Conservation (phyloP, 1,284 basidiomycete species). For the Ceratobasidium papillatum region DNA sequence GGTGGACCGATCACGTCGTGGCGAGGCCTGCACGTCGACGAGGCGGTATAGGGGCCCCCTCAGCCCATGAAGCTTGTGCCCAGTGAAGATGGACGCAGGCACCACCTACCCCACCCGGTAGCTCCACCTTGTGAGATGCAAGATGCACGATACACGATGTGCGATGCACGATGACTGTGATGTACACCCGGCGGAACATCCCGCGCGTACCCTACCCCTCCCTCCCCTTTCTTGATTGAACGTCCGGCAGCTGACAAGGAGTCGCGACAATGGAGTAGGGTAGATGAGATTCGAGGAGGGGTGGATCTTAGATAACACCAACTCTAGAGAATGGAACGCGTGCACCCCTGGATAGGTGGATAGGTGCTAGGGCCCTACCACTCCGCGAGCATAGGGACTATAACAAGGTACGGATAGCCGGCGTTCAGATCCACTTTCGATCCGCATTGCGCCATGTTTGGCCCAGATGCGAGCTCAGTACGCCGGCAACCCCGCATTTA, state of each 20-base stretch:
- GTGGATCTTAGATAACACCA: not conserved
- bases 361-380: not conserved
- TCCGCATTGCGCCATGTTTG: not conserved
- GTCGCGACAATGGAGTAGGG: not conserved
- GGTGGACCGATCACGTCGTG: not conserved
- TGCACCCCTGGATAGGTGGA: not conserved
- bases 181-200: conserved; percentile 2
- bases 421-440: conserved; percentile 13
- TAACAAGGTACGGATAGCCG: not conserved
- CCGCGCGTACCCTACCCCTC: conserved; percentile 1
- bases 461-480: conserved; percentile 25
- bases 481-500: not conserved
- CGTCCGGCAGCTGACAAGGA: not conserved
- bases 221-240: not conserved
- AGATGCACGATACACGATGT: not conserved
- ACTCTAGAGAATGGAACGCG: not conserved
- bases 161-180: not conserved
- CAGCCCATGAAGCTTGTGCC: not conserved
- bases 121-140: not conserved
- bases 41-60: conserved; percentile 8
- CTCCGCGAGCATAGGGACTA: not conserved
- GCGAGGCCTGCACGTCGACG: not conserved
- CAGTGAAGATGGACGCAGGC: not conserved
- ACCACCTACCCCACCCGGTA: not conserved
- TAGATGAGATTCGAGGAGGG: not conserved